Evolutionary conservation across 2,329 filamentous ascomycete species (phyloP).

Genomic region (Epichloe typhina): DNA sequence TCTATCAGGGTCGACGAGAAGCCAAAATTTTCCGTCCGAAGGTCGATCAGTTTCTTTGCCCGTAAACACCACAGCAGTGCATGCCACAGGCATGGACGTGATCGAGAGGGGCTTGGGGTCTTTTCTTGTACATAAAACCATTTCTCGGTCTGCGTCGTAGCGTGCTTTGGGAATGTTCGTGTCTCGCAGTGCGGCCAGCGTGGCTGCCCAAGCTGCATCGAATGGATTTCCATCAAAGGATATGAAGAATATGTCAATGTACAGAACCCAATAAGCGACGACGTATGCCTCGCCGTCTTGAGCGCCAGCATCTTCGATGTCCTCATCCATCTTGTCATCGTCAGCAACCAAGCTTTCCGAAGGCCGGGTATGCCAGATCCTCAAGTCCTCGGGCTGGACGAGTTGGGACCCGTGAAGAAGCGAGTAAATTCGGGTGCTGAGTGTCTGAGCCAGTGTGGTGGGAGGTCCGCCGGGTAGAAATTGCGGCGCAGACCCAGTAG

Average conservation of each 20-base stretch:
- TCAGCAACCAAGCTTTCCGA: constrained; percentile 34
- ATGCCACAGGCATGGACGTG: constrained; percentile 57
- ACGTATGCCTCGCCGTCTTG: constrained; percentile 31
- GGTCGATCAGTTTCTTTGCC: constrained; percentile 40
- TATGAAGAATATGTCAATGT: constrained; percentile 90
- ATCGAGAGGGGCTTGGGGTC: constrained; percentile 45
- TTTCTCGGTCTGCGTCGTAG: constrained; percentile 74
- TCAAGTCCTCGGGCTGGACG: constrained; percentile 52
- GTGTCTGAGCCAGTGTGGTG: constrained; percentile 64
- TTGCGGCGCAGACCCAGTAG: constrained; percentile 76
- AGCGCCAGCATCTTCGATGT: constrained; percentile 16
- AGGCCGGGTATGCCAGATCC: constrained; percentile 53
- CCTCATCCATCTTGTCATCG: constrained; percentile 27
- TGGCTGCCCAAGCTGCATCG: constrained; percentile 77
- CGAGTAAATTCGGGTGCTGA: constrained; percentile 68
- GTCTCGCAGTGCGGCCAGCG: constrained; percentile 67
- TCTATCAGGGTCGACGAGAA: constrained; percentile 77
- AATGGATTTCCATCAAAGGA: constrained; percentile 86
- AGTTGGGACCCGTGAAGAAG: constrained; percentile 61
- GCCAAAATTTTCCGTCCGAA: constrained; percentile 46
- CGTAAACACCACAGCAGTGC: constrained; percentile 67
- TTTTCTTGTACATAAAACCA: constrained; percentile 57
- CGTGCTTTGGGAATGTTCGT: constrained; percentile 65
- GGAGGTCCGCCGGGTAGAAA: constrained; percentile 78
- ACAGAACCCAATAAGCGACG: constrained; percentile 88